phyloP scores from a whole-genome alignment of 371 early-diverging fungal species.

The Mortierella sp. region DNA sequence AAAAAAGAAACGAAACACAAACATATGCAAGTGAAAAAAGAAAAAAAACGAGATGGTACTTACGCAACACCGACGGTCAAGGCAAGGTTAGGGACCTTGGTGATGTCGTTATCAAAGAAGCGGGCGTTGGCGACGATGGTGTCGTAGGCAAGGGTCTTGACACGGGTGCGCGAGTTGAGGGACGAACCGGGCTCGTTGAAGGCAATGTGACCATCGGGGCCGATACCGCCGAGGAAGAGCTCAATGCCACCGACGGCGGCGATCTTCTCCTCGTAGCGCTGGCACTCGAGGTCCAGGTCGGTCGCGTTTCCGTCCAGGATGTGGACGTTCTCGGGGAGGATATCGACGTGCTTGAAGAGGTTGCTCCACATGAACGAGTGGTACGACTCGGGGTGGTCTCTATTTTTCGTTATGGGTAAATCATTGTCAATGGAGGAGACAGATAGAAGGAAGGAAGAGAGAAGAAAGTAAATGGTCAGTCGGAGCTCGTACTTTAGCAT shows the following conservation, averaged over 20 bases:
- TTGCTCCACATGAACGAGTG: constrained; percentile 91
- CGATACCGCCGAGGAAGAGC: constrained; percentile 86
- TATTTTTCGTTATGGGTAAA: too few relatives aligned
- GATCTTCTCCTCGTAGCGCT: constrained; percentile 84
- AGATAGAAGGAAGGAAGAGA: background rate
- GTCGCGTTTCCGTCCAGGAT: constrained; percentile 88
- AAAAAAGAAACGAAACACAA: background rate
- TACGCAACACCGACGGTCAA: constrained; percentile 90
- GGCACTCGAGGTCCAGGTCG: constrained; percentile 84
- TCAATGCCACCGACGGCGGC: constrained; percentile 85
- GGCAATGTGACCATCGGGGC: constrained; percentile 93
- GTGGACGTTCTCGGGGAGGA: constrained; percentile 82
- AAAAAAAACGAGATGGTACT: constrained; percentile 44
- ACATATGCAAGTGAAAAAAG: background rate
- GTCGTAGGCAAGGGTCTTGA: constrained; percentile 92
- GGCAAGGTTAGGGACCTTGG: constrained; percentile 89
- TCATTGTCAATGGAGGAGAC: too few relatives aligned
- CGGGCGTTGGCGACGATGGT: constrained; percentile 91
- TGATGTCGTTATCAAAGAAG: constrained; percentile 89
- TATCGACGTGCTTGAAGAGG: constrained; percentile 87
- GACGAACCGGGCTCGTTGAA: constrained; percentile 93
- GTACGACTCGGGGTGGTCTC: constrained; percentile 86
- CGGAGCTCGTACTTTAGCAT: constrained; percentile 8
- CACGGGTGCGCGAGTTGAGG: constrained; percentile 84
- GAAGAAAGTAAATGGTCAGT: background rate